These are phyloP conservation scores for Colletotrichum shisoi DNA, from an alignment of 2,329 filamentous ascomycete species.

Conservation along the genomic window DNA sequence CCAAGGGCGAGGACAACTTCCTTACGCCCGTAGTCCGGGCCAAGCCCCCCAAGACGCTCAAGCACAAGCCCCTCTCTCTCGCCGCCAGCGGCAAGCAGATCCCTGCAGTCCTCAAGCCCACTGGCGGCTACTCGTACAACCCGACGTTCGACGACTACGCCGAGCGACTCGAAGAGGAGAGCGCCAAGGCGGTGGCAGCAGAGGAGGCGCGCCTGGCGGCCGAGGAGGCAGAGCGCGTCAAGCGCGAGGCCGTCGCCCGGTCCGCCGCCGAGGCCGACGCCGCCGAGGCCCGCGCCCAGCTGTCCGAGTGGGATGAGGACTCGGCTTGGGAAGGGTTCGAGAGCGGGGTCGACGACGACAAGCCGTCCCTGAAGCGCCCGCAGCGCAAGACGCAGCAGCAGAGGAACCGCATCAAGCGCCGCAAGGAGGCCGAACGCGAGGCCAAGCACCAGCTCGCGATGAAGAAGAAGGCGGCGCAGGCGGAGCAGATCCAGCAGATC, in stretches of 20 bases:
- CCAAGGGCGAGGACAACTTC: conserved; percentile 62
- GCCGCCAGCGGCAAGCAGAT: conserved; percentile 81
- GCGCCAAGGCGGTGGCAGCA: conserved; percentile 77
- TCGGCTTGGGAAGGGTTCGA: conserved; percentile 91
- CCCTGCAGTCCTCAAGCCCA: conserved; percentile 79
- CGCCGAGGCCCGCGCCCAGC: conserved; percentile 69
- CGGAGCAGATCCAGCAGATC: conserved; percentile 74
- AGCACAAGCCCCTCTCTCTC: conserved; percentile 79
- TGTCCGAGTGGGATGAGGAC: conserved; percentile 82
- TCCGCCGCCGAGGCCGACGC: conserved; percentile 80
- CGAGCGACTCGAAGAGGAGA: conserved; percentile 74
- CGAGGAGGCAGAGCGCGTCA: conserved; percentile 71
- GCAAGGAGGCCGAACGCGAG: conserved; percentile 84
- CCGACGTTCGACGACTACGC: conserved; percentile 88
- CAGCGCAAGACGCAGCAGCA: conserved; percentile 86
- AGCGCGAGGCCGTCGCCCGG: conserved; percentile 70
- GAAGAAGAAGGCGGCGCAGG: conserved; percentile 76
- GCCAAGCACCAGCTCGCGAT: conserved; percentile 78
- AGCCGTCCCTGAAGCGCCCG: conserved; percentile 68
- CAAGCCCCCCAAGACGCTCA: conserved; percentile 77
- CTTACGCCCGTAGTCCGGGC: conserved; percentile 70
- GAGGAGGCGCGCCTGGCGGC: conserved; percentile 77
- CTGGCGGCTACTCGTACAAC: conserved; percentile 90
- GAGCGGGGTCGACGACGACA: conserved; percentile 75
- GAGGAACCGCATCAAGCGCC: conserved; percentile 84